phyloP scores from a whole-genome alignment of 1,284 basidiomycete species.

The Leccinum pachyderme region DNA sequence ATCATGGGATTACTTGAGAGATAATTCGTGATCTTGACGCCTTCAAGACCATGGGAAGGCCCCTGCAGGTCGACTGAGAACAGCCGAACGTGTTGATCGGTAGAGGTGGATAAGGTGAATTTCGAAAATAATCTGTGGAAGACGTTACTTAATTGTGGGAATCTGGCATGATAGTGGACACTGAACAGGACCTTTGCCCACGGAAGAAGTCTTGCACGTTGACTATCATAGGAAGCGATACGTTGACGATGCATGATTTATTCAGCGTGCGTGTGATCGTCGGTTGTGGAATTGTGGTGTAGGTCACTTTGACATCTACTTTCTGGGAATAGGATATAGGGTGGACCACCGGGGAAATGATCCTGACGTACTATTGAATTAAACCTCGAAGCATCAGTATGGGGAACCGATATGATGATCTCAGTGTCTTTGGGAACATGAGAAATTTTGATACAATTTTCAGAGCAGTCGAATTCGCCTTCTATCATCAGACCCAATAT shows the following conservation, averaged over 20 bases:
- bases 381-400: conserved; percentile 57
- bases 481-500: conserved; percentile 9
- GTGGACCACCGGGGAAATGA: not conserved
- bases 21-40: conserved; percentile 51
- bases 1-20: conserved; percentile 41
- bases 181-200: conserved; percentile 48
- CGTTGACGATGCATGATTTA: conserved; percentile 53
- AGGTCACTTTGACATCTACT: conserved; percentile 60
- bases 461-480: conserved; percentile 34
- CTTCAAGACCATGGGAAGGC: conserved; percentile 42
- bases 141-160: conserved; percentile 1
- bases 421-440: conserved; percentile 45
- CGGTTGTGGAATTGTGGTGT: conserved; percentile 56
- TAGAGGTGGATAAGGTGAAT: conserved; percentile 75
- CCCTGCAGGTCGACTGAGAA: conserved; percentile 52
- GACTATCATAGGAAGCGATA: conserved; percentile 73
- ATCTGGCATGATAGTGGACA: not conserved
- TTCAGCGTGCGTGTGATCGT: conserved; percentile 49
- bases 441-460: conserved; percentile 46
- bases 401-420: conserved; percentile 56
- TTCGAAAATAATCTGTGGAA: conserved; percentile 67
- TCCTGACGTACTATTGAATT: conserved; percentile 49
- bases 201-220: conserved; percentile 89
- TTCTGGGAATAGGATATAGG: conserved; percentile 42
- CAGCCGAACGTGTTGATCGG: conserved; percentile 70